A percentile compares a stretch with the other conserved stretches of the same genome.
These are phyloP conservation scores for Adiantum capillusveneris DNA, from an alignment of 75 land plant genomes.

Conservation along the genomic window DNA sequence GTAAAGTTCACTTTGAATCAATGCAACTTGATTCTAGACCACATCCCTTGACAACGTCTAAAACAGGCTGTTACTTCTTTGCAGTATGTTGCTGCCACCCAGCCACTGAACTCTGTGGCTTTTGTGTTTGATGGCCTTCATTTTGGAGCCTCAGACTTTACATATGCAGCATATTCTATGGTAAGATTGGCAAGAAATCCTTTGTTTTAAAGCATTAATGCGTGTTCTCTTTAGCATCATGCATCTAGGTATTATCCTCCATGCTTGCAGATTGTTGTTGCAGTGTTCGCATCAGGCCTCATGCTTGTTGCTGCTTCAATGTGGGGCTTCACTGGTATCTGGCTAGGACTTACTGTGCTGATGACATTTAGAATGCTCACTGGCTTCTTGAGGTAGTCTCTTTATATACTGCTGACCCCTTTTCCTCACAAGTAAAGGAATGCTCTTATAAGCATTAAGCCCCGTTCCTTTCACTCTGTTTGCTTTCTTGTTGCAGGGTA, in stretches of 20 bases:
- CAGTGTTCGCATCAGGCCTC: slow-evolving; percentile 52
- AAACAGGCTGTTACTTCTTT: slow-evolving; percentile 2
- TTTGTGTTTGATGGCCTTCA: slow-evolving; percentile 95
- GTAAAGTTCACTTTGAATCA: slow-evolving; percentile 4
- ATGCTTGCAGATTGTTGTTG: slow-evolving; percentile 49
- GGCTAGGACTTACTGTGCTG: slow-evolving; percentile 76
- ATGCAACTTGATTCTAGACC: neutral
- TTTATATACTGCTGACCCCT: too few species aligned
- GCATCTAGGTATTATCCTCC: neutral
- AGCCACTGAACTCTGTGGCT: slow-evolving; percentile 92
- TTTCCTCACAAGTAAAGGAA: neutral
- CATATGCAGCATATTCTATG: slow-evolving; percentile 93
- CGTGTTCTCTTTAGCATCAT: too few species aligned
- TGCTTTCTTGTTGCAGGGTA: slow-evolving; percentile 42
- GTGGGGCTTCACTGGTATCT: slow-evolving; percentile 75
- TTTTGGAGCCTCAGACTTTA: slow-evolving; percentile 88
- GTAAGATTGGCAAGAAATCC: slow-evolving; percentile 15
- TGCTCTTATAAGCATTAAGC: neutral
- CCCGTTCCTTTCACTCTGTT: neutral
- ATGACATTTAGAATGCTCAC: slow-evolving; percentile 73
- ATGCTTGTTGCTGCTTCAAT: slow-evolving; percentile 40
- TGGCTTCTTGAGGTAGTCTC: slow-evolving; percentile 84
- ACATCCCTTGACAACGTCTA: neutral
- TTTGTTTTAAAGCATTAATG: too few species aligned
- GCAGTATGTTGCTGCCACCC: slow-evolving; percentile 92